phyloP scores from a whole-genome alignment of 768 basidiomycete species.

The Pisolithus orientalis region DNA sequence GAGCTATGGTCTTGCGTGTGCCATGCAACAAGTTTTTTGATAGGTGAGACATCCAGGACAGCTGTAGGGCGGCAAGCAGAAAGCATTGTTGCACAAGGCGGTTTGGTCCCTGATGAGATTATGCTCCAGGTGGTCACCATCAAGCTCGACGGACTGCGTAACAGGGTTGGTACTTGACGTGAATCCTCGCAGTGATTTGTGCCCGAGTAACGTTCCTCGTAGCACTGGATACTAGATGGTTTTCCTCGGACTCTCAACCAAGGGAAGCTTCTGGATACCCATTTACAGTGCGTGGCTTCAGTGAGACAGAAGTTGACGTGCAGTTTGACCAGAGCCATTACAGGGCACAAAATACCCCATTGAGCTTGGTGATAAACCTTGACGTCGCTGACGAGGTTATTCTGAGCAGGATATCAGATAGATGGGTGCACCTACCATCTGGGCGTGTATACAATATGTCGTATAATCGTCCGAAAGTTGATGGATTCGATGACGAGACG shows the following conservation, averaged over 20 bases:
- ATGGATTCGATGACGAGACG: constrained; percentile 79
- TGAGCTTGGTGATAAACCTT: constrained; percentile 80
- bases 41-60: constrained; percentile 37
- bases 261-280: constrained; percentile 68
- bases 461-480: constrained; percentile 77
- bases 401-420: constrained; percentile 79
- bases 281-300: constrained; percentile 53
- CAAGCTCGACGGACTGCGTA: constrained; percentile 59
- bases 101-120: constrained; percentile 70
- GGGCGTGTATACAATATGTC: constrained; percentile 88
- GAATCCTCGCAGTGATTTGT: neutral
- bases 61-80: constrained; percentile 70
- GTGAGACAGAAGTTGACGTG: neutral
- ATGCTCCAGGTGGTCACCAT: constrained; percentile 72
- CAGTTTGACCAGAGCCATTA: neutral
- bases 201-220: neutral
- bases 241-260: constrained; percentile 89
- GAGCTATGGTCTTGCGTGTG: constrained; percentile 9
- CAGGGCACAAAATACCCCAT: constrained; percentile 56
- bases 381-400: constrained; percentile 88
- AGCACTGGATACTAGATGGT: constrained; percentile 93
- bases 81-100: constrained; percentile 72
- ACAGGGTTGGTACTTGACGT: constrained; percentile 42
- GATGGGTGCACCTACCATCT: constrained; percentile 84
- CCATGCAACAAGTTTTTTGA: neutral